Evolutionary conservation across 148 eudicot genomes (phyloP), one percentile per base, ranked within the genome.

Genomic region (Cornus florida): DNA sequence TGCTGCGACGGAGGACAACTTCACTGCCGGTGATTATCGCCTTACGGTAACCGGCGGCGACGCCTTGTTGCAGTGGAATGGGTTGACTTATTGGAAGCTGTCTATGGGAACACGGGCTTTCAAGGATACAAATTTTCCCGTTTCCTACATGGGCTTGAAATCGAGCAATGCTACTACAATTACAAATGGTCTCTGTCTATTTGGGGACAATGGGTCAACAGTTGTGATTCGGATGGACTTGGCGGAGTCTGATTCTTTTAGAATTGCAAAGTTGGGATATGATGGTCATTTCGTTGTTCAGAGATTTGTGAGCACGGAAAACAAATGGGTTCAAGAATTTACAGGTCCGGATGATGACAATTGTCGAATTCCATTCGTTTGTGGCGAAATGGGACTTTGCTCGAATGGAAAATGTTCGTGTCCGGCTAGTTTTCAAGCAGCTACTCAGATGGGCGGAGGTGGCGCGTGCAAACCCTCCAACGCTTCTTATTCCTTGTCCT

Each of bases 31-130:
- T 22, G 84, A 82, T 64, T 94, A 94, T 66, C 77, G 69, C 33
- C 86, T 94, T 32, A 76, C 84, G 3, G 32, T 94, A 9, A 80
- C 88, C 4, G 13, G 71, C 41, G 81, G 85, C 16, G 97, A 94
- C 77, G 89, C 87, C 59, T 66, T 86, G 14, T 71, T 92, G 71
- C 87, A 82, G 82, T 94, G 98, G 97, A 46, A 80, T 74, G 86
- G 84, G 24, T 72, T 74, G 48, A 83, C 90, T 5, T 94, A 90
- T 46, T 89, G 92, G 93, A 87, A 88, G 81, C 35, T 94, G 69
- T 92, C 97, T 17, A 94, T 92, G 97, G 88, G 76, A 43, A 64
- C 72, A n/a, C 74, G 76, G 16, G 91, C 88, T 14, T 82, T 77
- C 43, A 73, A 64, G 46, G 84, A 83, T 81, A 84, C 94, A 3